Conservation (phyloP, 2,329 filamentous ascomycete species). For the Grosmannia clavigera region DNA sequence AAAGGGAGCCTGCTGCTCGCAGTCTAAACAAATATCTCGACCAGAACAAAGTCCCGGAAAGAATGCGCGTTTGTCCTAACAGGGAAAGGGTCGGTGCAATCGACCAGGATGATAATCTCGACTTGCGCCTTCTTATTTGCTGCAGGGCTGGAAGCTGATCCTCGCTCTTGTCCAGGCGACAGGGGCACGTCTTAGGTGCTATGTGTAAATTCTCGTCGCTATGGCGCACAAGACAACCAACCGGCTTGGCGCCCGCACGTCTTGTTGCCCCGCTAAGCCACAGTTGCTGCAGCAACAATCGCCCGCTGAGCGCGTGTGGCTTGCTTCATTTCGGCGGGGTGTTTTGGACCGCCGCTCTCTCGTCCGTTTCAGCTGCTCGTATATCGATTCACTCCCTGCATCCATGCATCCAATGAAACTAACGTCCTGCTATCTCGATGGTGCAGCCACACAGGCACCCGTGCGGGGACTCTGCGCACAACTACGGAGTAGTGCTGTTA, state of each 20-base stretch:
- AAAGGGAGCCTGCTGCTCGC: not conserved
- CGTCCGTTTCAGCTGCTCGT: no score
- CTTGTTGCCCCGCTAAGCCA: conserved; percentile 8
- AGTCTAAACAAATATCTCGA: not conserved
- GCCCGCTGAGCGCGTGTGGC: not conserved
- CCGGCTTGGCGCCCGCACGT: not conserved
- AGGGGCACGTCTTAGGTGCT: not conserved
- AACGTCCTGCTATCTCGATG: not conserved
- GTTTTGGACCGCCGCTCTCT: no score
- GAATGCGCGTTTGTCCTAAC: conserved; percentile 1
- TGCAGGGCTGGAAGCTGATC: not conserved
- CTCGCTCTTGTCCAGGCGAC: not conserved
- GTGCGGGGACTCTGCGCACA: not conserved
- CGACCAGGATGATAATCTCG: not conserved
- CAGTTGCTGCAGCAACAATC: conserved; percentile 17
- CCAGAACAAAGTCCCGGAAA: not conserved
- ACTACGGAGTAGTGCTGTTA: no score
- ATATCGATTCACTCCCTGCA: not conserved
- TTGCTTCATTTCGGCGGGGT: not conserved
- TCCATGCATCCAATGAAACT: not conserved
- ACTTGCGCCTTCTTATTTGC: not conserved
- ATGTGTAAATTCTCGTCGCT: conserved; percentile 6
- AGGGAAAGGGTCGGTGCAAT: not conserved
- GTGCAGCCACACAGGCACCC: not conserved
- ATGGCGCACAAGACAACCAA: conserved; percentile 5